Base-by-base conservation (phyloP, 345 rosid genomes). In the Mallotus nudiflorus region DNA sequence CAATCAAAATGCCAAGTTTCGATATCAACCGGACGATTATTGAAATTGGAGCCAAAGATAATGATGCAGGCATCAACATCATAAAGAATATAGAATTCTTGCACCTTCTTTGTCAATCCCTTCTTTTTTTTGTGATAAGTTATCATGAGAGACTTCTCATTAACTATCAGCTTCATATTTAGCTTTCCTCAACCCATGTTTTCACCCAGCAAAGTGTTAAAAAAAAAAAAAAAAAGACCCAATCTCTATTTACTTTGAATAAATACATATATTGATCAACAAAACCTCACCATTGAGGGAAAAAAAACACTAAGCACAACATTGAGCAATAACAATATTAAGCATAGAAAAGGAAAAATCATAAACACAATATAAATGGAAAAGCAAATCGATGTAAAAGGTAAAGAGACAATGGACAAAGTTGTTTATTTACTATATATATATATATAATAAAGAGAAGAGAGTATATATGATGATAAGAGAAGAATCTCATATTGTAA, bases 161-260 rank as follows among this genome's bases (percentile, higher is more conserved):
- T 74, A 16, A 45, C 9, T 27, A 82, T 79, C 29, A 79, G 67
- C 7, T 82, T 77, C 45, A 79, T 45, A 13, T 61, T 67, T 39
- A 79, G 48, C 49, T 74, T 82, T 12, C 82, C 81, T 2, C 85
- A 78, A 16, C 81, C 85, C 85, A 82, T 82, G 1, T 31, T 22
- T 45, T 39, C 20, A 63, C 12, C 67, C 45, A 45, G 35, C 40
- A 58, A 58, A 10, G 15, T 9, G 3, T 2, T 5, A 5, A 20
- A 52, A 7, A 5, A 24, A 53, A 0, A 22, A 8, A 3, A 14
- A 14, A 46, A 22, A 11, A 53, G 14, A 25, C n/a, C n/a, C n/a
- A n/a, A n/a, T n/a, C n/a, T n/a, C n/a, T n/a, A n/a, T n/a, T n/a
- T n/a, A n/a, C n/a, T n/a, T n/a, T n/a, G n/a, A n/a, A n/a, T n/a